phyloP scores from a whole-genome alignment of 768 basidiomycete species.

The Hydnomerulius pinastri region DNA sequence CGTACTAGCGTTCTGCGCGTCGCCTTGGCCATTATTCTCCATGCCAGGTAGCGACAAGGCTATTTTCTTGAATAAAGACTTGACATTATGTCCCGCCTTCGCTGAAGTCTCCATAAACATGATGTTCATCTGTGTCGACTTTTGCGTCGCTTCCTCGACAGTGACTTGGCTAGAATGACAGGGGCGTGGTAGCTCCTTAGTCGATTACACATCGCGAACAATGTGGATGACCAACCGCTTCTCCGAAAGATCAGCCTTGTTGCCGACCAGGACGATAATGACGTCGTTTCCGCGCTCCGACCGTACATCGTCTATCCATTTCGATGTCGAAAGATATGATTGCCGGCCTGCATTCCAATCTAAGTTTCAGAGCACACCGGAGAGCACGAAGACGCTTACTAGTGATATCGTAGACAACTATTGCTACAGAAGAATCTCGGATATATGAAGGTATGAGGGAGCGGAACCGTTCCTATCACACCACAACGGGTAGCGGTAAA shows the following conservation, averaged over 20 bases:
- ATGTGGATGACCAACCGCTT: slow-evolving; percentile 70
- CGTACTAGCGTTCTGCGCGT: slow-evolving; percentile 54
- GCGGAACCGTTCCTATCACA: slow-evolving; percentile 86
- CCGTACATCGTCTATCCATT: slow-evolving; percentile 99
- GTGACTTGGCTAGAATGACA: slow-evolving; percentile 87
- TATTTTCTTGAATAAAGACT: slow-evolving; percentile 98
- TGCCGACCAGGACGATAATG: slow-evolving; percentile 97
- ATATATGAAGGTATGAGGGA: slow-evolving; percentile 99
- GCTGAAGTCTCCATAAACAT: slow-evolving; percentile 99
- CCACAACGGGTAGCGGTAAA: slow-evolving; percentile 3
- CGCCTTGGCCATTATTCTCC: slow-evolving; percentile 74
- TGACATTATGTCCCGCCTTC: slow-evolving; percentile 99
- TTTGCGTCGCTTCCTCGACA: slow-evolving; percentile 92
- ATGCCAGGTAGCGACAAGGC: slow-evolving; percentile 97
- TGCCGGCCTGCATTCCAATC: slow-evolving; percentile 67
- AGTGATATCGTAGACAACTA: slow-evolving; percentile 98
- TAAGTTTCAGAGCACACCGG: slow-evolving; percentile 5
- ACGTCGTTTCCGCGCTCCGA: slow-evolving; percentile 98
- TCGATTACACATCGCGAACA: not conserved
- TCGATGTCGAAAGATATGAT: slow-evolving; percentile 97
- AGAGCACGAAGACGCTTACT: slow-evolving; percentile 54
- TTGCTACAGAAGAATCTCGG: slow-evolving; percentile 97
- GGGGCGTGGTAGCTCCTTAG: slow-evolving; percentile 13
- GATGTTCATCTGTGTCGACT: slow-evolving; percentile 86
- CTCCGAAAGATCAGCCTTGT: slow-evolving; percentile 98